Conservation (phyloP, 495 filamentous ascomycete species). For the Rostrohypoxylon terebratum region DNA sequence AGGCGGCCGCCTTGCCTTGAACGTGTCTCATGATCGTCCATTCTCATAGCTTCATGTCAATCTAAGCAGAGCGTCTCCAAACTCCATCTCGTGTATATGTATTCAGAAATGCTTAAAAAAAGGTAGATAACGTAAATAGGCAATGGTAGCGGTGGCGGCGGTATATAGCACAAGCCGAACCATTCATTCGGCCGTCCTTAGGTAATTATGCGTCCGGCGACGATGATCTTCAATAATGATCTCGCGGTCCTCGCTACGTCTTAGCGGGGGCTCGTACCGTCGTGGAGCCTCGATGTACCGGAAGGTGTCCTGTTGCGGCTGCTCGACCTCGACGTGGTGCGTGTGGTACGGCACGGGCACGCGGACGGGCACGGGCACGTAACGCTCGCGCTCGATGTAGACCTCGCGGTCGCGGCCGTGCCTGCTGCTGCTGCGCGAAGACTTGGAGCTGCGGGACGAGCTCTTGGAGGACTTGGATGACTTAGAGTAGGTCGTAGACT, state of each 20-base stretch:
- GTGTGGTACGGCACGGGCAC: slow-evolving; percentile 52
- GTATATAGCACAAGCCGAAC: not conserved
- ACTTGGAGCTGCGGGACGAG: slow-evolving; percentile 45
- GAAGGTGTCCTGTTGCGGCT: slow-evolving; percentile 55
- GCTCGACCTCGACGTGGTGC: slow-evolving; percentile 43
- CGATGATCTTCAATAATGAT: slow-evolving; percentile 49
- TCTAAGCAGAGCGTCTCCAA: slow-evolving; percentile 25
- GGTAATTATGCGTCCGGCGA: slow-evolving; percentile 45
- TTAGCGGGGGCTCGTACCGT: slow-evolving; percentile 39
- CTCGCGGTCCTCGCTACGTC: slow-evolving; percentile 44
- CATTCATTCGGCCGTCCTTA: slow-evolving; percentile 25
- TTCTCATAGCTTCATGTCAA: slow-evolving; percentile 35
- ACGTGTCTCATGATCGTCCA: slow-evolving; percentile 13
- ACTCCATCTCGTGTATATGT: slow-evolving; percentile 1
- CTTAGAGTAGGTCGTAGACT: slow-evolving; percentile 29
- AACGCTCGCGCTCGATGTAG: slow-evolving; percentile 61
- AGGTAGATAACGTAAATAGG: too few relatives aligned
- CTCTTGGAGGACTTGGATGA: slow-evolving; percentile 45
- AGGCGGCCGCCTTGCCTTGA: not conserved
- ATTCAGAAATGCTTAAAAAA: not conserved
- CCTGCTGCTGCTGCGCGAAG: slow-evolving; percentile 39
- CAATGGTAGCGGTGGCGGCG: too few relatives aligned
- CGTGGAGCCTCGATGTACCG: slow-evolving; percentile 62
- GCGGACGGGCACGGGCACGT: slow-evolving; percentile 54
- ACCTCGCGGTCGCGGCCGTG: slow-evolving; percentile 55